A percentile compares a stretch with the other conserved stretches of the same genome.
These are phyloP conservation scores for Exophiala aquamarina DNA, from an alignment of 2,329 filamentous ascomycete genomes.

Conservation along the genomic window DNA sequence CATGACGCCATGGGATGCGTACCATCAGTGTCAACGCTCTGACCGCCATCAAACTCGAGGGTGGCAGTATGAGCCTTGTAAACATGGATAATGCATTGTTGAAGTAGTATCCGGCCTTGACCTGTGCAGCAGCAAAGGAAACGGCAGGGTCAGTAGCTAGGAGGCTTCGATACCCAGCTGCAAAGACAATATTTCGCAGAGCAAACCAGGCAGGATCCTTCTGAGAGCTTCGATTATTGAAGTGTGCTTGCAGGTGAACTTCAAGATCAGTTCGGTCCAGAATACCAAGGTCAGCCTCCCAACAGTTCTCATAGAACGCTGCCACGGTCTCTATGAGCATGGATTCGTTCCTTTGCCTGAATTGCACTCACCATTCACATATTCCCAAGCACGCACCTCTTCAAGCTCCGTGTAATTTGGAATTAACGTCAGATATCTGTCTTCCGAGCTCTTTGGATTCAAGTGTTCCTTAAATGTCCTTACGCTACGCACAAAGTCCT, in stretches of 20 bases:
- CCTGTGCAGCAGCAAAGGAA: slow-evolving; percentile 6
- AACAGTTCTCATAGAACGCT: slow-evolving; percentile 13
- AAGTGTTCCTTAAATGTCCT: neutral
- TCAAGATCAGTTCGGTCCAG: slow-evolving; percentile 8
- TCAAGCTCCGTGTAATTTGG: neutral
- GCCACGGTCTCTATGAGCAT: neutral
- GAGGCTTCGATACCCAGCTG: slow-evolving; percentile 11
- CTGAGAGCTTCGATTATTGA: neutral
- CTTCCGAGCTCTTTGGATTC: neutral
- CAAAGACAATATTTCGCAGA: slow-evolving; percentile 13
- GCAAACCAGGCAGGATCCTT: slow-evolving; percentile 9
- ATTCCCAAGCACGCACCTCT: neutral
- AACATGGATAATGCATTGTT: slow-evolving; percentile 12
- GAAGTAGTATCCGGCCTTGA: slow-evolving; percentile 6
- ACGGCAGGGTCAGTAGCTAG: slow-evolving; percentile 3
- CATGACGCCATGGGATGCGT: neutral
- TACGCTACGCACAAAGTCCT: neutral
- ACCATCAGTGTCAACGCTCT: slow-evolving; percentile 13
- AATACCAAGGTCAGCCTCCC: slow-evolving; percentile 11
- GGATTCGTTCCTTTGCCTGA: neutral
- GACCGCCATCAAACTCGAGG: slow-evolving; percentile 6
- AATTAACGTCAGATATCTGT: neutral
- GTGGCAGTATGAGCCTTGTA: slow-evolving; percentile 6
- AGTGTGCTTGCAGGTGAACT: slow-evolving; percentile 6
- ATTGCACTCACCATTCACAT: neutral